Base-by-base conservation (phyloP, 164 flowering plant genomes). In the Santalum album region DNA sequence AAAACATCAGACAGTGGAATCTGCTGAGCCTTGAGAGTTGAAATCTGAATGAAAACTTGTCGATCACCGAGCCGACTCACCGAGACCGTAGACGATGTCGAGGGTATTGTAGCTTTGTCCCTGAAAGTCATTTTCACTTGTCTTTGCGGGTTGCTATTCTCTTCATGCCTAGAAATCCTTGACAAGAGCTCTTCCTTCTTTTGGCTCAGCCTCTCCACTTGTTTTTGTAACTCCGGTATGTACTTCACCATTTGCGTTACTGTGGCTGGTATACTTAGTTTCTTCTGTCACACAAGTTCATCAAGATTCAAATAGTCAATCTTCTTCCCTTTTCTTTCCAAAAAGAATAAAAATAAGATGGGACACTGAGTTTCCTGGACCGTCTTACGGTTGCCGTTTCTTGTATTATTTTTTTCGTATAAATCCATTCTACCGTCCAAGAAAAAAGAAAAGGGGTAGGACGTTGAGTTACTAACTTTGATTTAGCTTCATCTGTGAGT, bases 181-280 rank as follows among this genome's bases (percentile, higher is more conserved):
- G 73, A 54, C 15, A 68, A 35, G 12, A 78, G 61, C 56, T 74
- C 73, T 55, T 78, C 73, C 40, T 78, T 81, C 62, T 60, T 72
- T 35, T 63, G 34, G 12, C 29, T 16, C 26, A 81, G 68, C 26
- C 53, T 65, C 55, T 75, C 78, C 25, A 82, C 77, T 68, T 82
- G 73, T 25, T 69, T 62, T 47, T 80, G 81, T 51, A 80, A 67
- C 65, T 80, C 83, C 0, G 88, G 84, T 42, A 85, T 78, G 75
- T 82, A 85, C 36, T 78, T 78, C 24, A 78, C 45, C 20, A 65
- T 80, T 0, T 62, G 64, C 1, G 86, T 65, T 15, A 85, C 64
- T 6, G 84, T 85, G 2, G 65, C 54, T 5, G 92, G 86, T 57
- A 80, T 75, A 62, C 86, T 85, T 54, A 72, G 42, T 54, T 80